A percentile compares a stretch with the other conserved stretches of the same genome.
Conservation (phyloP, 2,329 filamentous ascomycete genomes). For the Neonectria sp. region DNA sequence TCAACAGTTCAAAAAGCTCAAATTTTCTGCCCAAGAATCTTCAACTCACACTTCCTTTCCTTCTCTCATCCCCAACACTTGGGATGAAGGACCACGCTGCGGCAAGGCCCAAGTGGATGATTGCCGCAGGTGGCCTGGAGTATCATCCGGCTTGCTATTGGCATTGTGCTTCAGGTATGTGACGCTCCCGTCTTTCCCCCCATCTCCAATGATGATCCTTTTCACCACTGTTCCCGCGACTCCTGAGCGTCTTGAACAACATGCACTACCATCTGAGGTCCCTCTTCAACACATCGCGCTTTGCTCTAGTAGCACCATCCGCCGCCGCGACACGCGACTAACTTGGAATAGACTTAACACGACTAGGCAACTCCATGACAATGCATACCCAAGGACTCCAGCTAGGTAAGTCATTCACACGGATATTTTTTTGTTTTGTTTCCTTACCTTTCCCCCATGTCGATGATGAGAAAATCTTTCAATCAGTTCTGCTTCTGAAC, state of each 20-base stretch:
- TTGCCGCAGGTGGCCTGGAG: not conserved
- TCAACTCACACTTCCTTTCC: not conserved
- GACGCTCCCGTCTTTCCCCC: constrained; percentile 21
- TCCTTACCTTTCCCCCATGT: constrained; percentile 40
- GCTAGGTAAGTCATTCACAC: constrained; percentile 29
- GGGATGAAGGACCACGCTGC: not conserved
- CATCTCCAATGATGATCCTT: constrained; percentile 66
- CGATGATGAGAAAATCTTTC: constrained; percentile 75
- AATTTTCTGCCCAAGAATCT: constrained; percentile 38
- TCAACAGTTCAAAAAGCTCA: constrained; percentile 28
- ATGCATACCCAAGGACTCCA: not conserved
- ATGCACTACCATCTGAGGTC: constrained; percentile 83
- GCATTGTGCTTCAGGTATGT: constrained; percentile 43
- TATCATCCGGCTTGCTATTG: constrained; percentile 8
- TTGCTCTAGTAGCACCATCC: not conserved
- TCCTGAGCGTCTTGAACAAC: constrained; percentile 75
- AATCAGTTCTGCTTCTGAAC: constrained; percentile 86
- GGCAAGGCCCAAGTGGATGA: constrained; percentile 11
- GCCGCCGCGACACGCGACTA: not conserved
- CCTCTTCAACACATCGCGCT: constrained; percentile 5
- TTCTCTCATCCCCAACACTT: constrained; percentile 28
- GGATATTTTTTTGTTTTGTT: too few relatives aligned
- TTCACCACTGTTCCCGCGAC: constrained; percentile 74
- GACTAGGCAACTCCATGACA: not conserved
- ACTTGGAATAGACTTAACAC: not conserved